These are phyloP conservation scores for Backusella parvicylindrica DNA, from an alignment of 192 early-diverging fungal species.

Conservation along the genomic window DNA sequence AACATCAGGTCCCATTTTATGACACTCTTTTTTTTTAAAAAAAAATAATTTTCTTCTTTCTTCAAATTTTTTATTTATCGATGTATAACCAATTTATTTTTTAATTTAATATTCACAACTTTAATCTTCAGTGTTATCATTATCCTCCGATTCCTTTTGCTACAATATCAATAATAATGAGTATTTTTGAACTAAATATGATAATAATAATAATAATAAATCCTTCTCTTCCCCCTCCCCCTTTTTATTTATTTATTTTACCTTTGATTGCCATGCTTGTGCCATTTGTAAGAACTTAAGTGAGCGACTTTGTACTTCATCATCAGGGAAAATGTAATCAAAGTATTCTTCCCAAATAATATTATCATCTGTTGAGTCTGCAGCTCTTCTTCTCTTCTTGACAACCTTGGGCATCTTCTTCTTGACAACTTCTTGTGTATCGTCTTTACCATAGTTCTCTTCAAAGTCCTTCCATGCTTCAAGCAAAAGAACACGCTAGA, in stretches of 20 bases:
- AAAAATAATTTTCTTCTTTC: neutral
- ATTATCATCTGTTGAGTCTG: conserved; percentile 52
- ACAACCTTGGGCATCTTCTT: conserved; percentile 85
- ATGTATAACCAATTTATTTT: neutral
- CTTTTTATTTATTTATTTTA: neutral
- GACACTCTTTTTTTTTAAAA: neutral
- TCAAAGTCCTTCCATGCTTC: conserved; percentile 94
- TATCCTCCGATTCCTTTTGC: conserved; percentile 1
- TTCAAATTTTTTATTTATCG: neutral
- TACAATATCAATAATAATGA: neutral
- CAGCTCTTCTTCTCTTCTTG: conserved; percentile 78
- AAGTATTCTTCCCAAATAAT: conserved; percentile 94
- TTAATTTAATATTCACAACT: conserved; percentile 10
- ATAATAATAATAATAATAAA: neutral
- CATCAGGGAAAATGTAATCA: conserved; percentile 98
- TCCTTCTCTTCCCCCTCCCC: no score
- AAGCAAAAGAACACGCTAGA: conserved; percentile 76
- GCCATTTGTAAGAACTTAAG: conserved; percentile 92
- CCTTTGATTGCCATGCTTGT: conserved; percentile 68
- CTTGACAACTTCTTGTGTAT: conserved; percentile 60
- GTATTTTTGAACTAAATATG: neutral
- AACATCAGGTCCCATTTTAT: neutral
- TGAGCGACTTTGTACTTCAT: conserved; percentile 79
- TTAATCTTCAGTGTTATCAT: neutral
- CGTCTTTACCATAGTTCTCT: conserved; percentile 50